These are phyloP conservation scores for Ophiocordyceps sinensis DNA, from an alignment of 2,329 filamentous ascomycete species.

Conservation along the genomic window DNA sequence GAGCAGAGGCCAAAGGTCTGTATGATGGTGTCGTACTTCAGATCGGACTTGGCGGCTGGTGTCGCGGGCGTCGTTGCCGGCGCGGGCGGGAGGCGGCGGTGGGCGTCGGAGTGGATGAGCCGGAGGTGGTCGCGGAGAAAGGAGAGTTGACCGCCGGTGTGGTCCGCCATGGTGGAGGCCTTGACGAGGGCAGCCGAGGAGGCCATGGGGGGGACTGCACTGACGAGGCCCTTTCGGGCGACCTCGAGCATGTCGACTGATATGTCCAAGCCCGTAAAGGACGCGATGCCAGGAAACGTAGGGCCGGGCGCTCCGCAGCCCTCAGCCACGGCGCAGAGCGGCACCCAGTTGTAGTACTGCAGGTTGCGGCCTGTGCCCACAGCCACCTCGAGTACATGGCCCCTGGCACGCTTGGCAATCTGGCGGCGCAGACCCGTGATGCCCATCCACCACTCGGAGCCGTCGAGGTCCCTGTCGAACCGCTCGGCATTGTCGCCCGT, in stretches of 20 bases:
- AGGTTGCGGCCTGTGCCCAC: conserved; percentile 50
- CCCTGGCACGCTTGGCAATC: conserved; percentile 32
- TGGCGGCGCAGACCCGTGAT: conserved; percentile 34
- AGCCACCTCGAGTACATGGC: conserved; percentile 48
- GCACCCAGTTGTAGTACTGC: conserved; percentile 41
- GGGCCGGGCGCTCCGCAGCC: conserved; percentile 4
- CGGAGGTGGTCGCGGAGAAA: conserved; percentile 28
- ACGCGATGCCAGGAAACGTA: conserved; percentile 22
- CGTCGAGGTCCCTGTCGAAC: conserved; percentile 44
- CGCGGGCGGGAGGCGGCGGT: conserved; percentile 25
- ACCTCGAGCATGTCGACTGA: conserved; percentile 45
- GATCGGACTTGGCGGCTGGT: conserved; percentile 3
- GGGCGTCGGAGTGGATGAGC: conserved; percentile 34
- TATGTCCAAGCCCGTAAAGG: conserved; percentile 49
- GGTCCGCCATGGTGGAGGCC: conserved; percentile 17
- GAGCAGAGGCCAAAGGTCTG: conserved; percentile 53
- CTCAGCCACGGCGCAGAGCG: conserved; percentile 14
- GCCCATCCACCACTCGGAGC: conserved; percentile 42
- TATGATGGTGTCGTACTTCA: conserved; percentile 45
- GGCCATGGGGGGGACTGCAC: conserved; percentile 24
- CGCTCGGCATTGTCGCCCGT: conserved; percentile 31
- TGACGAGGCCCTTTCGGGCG: conserved; percentile 35
- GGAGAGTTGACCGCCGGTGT: conserved; percentile 20
- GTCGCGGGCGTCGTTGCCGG: conserved; percentile 17
- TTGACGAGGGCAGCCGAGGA: conserved; percentile 16